A percentile compares a stretch with the other conserved stretches of the same genome.
phyloP scores from a whole-genome alignment of 2,329 filamentous ascomycete species.

The Lachnellula cervina region DNA sequence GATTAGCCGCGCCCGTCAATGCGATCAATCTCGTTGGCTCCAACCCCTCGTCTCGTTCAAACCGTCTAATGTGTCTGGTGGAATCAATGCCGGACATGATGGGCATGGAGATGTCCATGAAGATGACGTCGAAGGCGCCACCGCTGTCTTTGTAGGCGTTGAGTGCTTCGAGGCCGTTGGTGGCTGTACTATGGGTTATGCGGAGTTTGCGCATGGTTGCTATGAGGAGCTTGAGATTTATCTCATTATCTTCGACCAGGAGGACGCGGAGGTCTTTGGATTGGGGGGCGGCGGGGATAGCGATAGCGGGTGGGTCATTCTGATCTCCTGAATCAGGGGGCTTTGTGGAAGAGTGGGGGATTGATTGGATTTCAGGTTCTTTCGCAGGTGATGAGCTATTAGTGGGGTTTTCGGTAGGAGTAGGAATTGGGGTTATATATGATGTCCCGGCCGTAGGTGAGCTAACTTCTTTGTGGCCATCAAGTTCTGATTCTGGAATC shows the following conservation, averaged over 20 bases:
- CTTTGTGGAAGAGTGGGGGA: not conserved
- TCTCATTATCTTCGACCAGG: conserved; percentile 40
- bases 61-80: conserved; percentile 44
- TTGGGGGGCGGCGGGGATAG: not conserved
- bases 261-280: conserved; percentile 27
- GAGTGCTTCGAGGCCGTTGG: conserved; percentile 45
- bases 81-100: conserved; percentile 47
- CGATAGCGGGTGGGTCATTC: not conserved
- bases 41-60: conserved; percentile 40
- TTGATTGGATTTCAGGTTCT: not conserved
- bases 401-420: not conserved
- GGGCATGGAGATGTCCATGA: conserved; percentile 55
- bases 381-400: not conserved
- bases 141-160: conserved; percentile 31
- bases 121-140: conserved; percentile 37
- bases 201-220: conserved; percentile 31
- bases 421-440: not conserved
- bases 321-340: conserved; percentile 2
- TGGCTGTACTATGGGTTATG: conserved; percentile 35
- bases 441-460: not conserved
- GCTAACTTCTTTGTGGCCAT: not conserved
- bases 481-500: not conserved
- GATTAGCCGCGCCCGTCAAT: conserved; percentile 47
- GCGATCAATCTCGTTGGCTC: conserved; percentile 45
- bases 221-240: conserved; percentile 34